Base-by-base conservation (phyloP, 441 rosid genomes). In the Rhodomyrtus psidioides region DNA sequence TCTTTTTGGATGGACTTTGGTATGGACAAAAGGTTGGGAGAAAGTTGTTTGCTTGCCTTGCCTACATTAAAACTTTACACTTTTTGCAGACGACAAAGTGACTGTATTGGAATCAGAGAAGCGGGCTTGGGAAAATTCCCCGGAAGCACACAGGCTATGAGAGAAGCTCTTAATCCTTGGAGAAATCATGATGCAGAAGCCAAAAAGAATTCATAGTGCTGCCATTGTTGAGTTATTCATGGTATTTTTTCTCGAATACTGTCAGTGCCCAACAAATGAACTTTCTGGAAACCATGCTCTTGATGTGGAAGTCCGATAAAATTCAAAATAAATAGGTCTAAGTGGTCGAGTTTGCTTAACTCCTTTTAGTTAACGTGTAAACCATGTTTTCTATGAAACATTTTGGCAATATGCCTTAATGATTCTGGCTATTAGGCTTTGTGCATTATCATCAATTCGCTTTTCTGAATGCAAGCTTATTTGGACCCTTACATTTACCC, bases 131-230 rank as follows among this genome's bases (percentile, higher is more conserved):
- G 98, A 94, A 86, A 89, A 85, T 89, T 93, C 98, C 27, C 94
- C 93, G 6, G 96, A 96, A 90, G 98, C 96, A n/a, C n/a, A n/a
- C n/a, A n/a, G n/a, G n/a, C n/a, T n/a, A 79, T 92, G 28, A 91
- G 92, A 90, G 97, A 96, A 46, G 96, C 98, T 85, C 94, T 94
- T 55, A 95, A 97, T 91, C 99, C 99, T 62, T 95, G 99, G 99
- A 96, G 94, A 90, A 92, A 93, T 87, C 93, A 28, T 34, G 96
- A 94, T 53, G 53, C 88, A 12, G 90, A 92, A 87, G 82, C 92
- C 3, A 84, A 75, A 81, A 94, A 92, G 86, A 88, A 60, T 83
- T 87, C 92, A 53, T 93, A 84, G 87, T 76, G 76, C 81, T 85
- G n/a, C n/a, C 23, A 39, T 46, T 83, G 10, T 30, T 55, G 74